Percentiles rank a stretch among this genome's conserved stretches.
Conservation (phyloP, 2,329 filamentous ascomycete genomes). For the Neodidymelliopsis sp. region DNA sequence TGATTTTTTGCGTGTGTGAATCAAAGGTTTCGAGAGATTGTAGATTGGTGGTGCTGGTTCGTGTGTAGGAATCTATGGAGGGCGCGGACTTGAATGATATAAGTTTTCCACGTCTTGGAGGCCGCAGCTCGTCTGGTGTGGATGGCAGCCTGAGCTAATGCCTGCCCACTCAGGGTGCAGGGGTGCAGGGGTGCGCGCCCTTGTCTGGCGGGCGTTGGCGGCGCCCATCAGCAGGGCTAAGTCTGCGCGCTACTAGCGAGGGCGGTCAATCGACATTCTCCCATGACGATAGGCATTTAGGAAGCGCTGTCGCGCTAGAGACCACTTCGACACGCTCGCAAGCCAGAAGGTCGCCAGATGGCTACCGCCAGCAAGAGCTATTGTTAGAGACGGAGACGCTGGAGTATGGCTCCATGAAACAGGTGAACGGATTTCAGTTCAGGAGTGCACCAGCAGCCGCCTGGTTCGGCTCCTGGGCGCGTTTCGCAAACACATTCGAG, state of each 20-base stretch:
- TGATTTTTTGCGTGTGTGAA: not conserved
- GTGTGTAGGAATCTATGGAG: conserved; percentile 29
- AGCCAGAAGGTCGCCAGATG: conserved; percentile 34
- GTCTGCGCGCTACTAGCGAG: conserved; percentile 31
- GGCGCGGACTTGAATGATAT: conserved; percentile 42
- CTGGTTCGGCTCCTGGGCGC: conserved; percentile 27
- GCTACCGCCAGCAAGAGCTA: conserved; percentile 21
- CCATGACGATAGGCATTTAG: conserved; percentile 40
- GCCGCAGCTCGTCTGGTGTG: conserved; percentile 30
- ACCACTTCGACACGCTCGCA: conserved; percentile 27
- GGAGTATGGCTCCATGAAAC: conserved; percentile 17
- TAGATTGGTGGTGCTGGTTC: conserved; percentile 17
- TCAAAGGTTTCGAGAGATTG: not conserved
- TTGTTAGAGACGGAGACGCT: conserved; percentile 26
- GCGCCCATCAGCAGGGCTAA: conserved; percentile 26
- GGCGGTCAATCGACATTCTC: conserved; percentile 38
- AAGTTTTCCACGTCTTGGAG: conserved; percentile 37
- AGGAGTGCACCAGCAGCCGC: conserved; percentile 37
- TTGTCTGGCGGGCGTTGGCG: conserved; percentile 17
- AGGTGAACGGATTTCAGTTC: conserved; percentile 10
- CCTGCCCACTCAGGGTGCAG: conserved; percentile 13
- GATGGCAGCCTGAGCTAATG: conserved; percentile 37
- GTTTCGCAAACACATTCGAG: conserved; percentile 27
- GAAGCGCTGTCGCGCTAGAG: conserved; percentile 14
- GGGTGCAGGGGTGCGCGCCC: conserved; percentile 20